These are phyloP conservation scores for Syncephalastrum sp. DNA, from an alignment of 371 early-diverging fungal genomes.

Conservation along the genomic window DNA sequence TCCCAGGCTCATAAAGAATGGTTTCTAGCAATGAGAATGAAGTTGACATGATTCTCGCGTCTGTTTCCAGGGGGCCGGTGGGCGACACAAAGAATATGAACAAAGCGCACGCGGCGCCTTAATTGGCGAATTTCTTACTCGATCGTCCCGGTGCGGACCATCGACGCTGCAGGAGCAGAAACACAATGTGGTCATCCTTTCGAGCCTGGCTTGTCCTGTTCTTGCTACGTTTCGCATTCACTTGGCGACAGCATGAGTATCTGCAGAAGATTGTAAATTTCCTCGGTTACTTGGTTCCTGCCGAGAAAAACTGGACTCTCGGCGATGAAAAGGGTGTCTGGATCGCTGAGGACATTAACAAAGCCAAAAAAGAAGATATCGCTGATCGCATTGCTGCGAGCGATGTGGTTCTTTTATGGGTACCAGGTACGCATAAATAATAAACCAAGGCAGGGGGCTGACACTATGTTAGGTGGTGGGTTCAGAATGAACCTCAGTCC, in stretches of 20 bases:
- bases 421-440: constrained; percentile 27
- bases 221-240: constrained; percentile 14
- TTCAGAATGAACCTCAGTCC: constrained; percentile 35
- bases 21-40: constrained; percentile 51
- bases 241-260: constrained; percentile 8
- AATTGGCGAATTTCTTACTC: no score
- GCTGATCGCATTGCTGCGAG: constrained; percentile 29
- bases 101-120: no score
- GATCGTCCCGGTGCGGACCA: no score
- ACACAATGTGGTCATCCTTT: no score
- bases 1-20: constrained; percentile 46
- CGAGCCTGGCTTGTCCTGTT: constrained; percentile 13
- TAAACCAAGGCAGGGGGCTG: background rate
- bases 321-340: constrained; percentile 19
- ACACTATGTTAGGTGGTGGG: constrained; percentile 32
- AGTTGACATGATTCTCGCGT: no score
- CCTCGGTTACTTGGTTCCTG: constrained; percentile 11
- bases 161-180: no score
- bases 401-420: constrained; percentile 39
- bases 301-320: constrained; percentile 10
- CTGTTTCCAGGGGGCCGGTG: no score
- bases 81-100: no score
- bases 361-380: constrained; percentile 35
- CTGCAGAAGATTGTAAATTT: constrained; percentile 7
- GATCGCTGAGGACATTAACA: constrained; percentile 33